Evolutionary conservation across 768 basidiomycete genomes (phyloP).

Genomic region (Clathrus columnatus): DNA sequence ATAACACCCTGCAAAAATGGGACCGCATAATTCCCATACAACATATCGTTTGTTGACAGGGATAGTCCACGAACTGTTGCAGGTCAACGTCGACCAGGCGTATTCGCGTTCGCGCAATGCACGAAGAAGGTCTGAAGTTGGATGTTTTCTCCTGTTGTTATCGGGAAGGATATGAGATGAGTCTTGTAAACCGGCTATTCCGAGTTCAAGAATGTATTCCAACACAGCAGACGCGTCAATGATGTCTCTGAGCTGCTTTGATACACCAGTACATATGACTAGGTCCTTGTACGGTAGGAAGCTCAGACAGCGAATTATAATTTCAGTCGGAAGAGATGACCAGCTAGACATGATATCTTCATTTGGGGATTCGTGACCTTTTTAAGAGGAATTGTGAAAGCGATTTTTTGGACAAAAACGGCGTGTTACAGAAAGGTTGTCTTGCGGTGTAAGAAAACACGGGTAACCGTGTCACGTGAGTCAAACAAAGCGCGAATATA

Average conservation of each 20-base stretch:
- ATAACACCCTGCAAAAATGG: conserved; percentile 1
- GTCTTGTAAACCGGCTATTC: conserved; percentile 5
- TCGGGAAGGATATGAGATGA: not conserved
- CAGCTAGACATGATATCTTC: not conserved
- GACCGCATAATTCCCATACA: conserved; percentile 7
- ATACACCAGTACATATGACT: conserved; percentile 5
- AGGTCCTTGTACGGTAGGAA: conserved; percentile 8
- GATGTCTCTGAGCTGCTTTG: conserved; percentile 1
- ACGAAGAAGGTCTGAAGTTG: not conserved
- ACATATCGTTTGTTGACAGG: not conserved
- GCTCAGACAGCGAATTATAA: conserved; percentile 3
- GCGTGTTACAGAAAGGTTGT: too few relatives aligned
- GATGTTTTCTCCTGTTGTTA: not conserved
- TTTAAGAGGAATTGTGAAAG: not conserved
- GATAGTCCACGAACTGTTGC: not conserved
- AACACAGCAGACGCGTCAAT: conserved; percentile 1
- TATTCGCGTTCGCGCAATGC: conserved; percentile 1
- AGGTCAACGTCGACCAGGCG: conserved; percentile 4
- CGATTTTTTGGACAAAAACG: not conserved
- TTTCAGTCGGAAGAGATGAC: conserved; percentile 2
- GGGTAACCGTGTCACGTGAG: not conserved
- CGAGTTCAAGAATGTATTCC: conserved; percentile 8
- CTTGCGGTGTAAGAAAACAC: not conserved
- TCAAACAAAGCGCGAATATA: too few relatives aligned
- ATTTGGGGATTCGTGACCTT: not conserved